Conservation (phyloP, 805 yeast genomes). For the Lipomyces yamanashiensis region DNA sequence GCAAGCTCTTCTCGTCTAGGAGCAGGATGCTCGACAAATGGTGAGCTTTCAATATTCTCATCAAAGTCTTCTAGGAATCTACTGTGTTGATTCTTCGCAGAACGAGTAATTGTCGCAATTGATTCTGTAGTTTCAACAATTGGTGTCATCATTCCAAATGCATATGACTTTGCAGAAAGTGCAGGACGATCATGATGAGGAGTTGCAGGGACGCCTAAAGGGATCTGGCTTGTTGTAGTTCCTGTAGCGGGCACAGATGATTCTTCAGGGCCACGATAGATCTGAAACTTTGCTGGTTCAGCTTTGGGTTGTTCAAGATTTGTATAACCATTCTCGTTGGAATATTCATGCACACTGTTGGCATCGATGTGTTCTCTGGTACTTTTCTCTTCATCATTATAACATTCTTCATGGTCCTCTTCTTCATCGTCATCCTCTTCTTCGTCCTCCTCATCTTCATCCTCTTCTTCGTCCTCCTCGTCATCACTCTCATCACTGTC, state of each 20-base stretch:
- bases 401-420: constrained; percentile 12
- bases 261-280: constrained; percentile 3
- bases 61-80: constrained; percentile 14
- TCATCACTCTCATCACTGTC: constrained; percentile 31
- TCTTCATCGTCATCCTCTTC: constrained; percentile 20
- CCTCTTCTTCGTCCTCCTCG: constrained; percentile 26
- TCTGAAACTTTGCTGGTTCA: neutral
- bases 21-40: constrained; percentile 31
- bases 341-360: neutral
- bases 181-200: constrained; percentile 26
- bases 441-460: constrained; percentile 21
- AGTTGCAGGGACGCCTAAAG: constrained; percentile 28
- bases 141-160: constrained; percentile 41
- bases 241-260: neutral
- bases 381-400: neutral
- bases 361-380: neutral
- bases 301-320: neutral
- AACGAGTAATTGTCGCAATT: constrained; percentile 23
- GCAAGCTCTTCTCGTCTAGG: constrained; percentile 17
- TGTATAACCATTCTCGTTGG: neutral
- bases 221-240: constrained; percentile 4
- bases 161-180: constrained; percentile 19
- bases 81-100: neutral
- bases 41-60: constrained; percentile 21
- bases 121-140: constrained; percentile 43